A percentile compares a stretch with the other conserved stretches of the same genome.
Conservation (phyloP, 2,329 filamentous ascomycete genomes). For the Exophiala spinifera region DNA sequence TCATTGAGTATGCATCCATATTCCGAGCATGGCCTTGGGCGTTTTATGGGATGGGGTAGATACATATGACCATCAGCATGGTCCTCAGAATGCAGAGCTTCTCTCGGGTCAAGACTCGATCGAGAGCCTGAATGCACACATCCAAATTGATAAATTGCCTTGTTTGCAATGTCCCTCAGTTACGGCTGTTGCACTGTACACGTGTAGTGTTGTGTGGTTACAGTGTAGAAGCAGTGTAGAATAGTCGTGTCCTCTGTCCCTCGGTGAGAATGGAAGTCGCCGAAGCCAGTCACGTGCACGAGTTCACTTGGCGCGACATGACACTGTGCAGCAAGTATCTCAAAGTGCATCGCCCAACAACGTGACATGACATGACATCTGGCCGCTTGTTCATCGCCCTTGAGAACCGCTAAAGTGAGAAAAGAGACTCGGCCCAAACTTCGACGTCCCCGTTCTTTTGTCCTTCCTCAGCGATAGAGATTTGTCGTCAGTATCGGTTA, state of each 20-base stretch:
- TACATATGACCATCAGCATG: constrained; percentile 26
- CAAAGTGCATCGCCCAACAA: neutral
- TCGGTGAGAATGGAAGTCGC: too few species aligned
- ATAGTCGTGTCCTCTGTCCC: too few species aligned
- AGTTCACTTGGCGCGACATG: neutral
- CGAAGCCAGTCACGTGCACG: neutral
- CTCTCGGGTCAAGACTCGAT: constrained; percentile 16
- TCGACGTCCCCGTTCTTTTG: too few species aligned
- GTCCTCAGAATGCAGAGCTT: constrained; percentile 9
- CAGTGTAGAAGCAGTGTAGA: too few species aligned
- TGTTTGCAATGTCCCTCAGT: neutral
- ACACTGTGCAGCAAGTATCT: neutral
- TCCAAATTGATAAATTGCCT: neutral
- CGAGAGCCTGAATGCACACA: constrained; percentile 9
- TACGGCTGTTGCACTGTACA: neutral
- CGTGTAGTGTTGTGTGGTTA: neutral
- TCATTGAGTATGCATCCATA: neutral
- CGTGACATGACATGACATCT: constrained; percentile 9
- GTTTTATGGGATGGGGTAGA: constrained; percentile 11
- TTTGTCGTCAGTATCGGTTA: neutral
- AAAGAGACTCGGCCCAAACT: neutral
- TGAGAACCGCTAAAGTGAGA: neutral
- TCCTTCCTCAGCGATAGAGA: neutral
- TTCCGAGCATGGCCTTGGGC: constrained; percentile 18
- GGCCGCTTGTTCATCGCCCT: neutral